Base-by-base conservation (phyloP, 805 yeast genomes). In the Osmozyma mogii region DNA sequence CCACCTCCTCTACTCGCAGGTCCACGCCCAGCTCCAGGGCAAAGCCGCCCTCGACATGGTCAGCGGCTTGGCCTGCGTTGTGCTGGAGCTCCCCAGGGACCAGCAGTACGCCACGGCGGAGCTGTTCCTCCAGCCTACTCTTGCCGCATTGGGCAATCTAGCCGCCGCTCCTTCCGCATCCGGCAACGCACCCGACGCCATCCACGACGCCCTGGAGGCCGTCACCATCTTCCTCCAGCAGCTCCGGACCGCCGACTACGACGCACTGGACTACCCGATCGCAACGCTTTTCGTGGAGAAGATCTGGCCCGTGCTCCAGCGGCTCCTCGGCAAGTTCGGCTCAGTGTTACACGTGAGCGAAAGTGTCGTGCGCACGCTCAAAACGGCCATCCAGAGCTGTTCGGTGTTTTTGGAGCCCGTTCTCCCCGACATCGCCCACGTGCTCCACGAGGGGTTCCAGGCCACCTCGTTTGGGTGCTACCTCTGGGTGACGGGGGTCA, bases 61-160 rank as follows among this genome's bases (percentile, higher is more conserved):
- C 11, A 94, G 88, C 52, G 98, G 97, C 21, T 67, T 92, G 36
- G 88, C 94, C 4, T 84, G 85, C 40, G 81, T 92, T 24, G 66
- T 92, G 28, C 68, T 69, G 28, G 74, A 77, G 29, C 78, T 76
- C 37, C 68, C 74, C 5, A 59, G 59, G 15, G 72, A 68, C 9
- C 68, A 67, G 32, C 57, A 80, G 28, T 68, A 67, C 39, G 63
- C 67, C 26, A 65, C 77, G 1, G 58, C 78, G 3, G 64, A 67
- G 31, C 67, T 76, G 61, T 84, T 88, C 46, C 66, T 84, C 52
- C 66, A 65, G 25, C 83, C 94, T 8, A 68, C 84, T 5, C 50
- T 81, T 24, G 68, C 65, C 14, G 66, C 59, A 32, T 52, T 78
- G 20, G 44, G 56, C 6, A 44, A 46, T 12, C 43, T 54, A 15